Percentiles rank a stretch among this genome's conserved stretches.
Evolutionary conservation across 371 early-diverging fungal species (phyloP).

Genomic region (Phascolomyces articulosus): DNA sequence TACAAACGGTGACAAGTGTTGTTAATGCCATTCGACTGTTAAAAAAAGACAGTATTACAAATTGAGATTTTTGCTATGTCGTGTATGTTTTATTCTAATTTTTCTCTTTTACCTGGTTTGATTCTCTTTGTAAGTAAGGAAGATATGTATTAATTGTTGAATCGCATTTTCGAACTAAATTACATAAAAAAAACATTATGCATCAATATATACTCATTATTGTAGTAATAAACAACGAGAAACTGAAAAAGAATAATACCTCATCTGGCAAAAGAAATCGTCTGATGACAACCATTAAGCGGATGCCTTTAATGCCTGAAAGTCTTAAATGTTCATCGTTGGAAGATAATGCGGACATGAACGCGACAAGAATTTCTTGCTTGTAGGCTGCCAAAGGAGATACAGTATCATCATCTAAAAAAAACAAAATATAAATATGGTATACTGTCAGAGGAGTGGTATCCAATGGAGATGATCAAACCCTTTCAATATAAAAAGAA

Average conservation of each 20-base stretch:
- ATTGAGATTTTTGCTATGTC: no score
- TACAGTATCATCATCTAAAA: slow-evolving; percentile 49
- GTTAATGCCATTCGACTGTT: not conserved
- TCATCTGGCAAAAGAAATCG: slow-evolving; percentile 64
- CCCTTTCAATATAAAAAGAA: no score
- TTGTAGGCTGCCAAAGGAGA: slow-evolving; percentile 66
- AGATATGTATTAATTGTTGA: slow-evolving; percentile 55
- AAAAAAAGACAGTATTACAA: no score
- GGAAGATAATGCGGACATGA: slow-evolving; percentile 24
- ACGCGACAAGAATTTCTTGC: slow-evolving; percentile 29
- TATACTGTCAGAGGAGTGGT: no score
- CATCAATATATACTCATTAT: no score
- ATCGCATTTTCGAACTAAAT: slow-evolving; percentile 58
- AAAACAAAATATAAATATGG: no score
- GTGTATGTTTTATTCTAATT: no score
- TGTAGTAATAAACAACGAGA: no score
- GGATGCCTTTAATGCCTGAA: slow-evolving; percentile 68
- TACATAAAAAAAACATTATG: no score
- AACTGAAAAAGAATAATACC: no score
- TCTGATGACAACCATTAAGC: slow-evolving; percentile 60
- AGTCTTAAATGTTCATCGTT: slow-evolving; percentile 61
- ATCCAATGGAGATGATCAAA: no score
- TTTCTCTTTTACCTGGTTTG: slow-evolving; percentile 4
- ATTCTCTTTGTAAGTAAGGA: slow-evolving; percentile 41
- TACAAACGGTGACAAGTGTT: not conserved